These are phyloP conservation scores for Phialophora verrucosa DNA, from an alignment of 2,329 filamentous ascomycete genomes.

Conservation along the genomic window DNA sequence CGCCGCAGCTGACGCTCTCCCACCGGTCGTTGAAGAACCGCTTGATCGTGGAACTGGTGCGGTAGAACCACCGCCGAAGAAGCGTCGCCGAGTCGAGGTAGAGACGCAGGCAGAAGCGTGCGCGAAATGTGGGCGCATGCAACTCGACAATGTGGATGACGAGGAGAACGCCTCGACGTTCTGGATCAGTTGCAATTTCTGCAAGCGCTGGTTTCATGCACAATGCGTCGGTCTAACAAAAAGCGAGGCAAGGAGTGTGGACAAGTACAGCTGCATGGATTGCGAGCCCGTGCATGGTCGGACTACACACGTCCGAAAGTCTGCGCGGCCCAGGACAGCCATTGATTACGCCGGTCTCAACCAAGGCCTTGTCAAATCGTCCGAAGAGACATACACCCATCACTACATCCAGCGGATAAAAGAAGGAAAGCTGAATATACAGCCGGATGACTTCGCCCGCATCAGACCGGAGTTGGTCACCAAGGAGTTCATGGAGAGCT, in stretches of 20 bases:
- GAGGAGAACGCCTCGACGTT: conserved; percentile 56
- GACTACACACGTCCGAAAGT: conserved; percentile 72
- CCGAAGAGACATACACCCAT: conserved; percentile 68
- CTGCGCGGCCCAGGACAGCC: conserved; percentile 66
- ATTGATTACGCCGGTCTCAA: conserved; percentile 73
- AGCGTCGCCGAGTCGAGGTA: conserved; percentile 26
- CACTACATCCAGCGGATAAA: conserved; percentile 72
- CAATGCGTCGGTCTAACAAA: conserved; percentile 70
- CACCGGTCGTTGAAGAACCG: conserved; percentile 7
- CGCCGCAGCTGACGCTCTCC: neutral
- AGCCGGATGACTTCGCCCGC: conserved; percentile 66
- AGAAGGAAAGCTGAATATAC: conserved; percentile 66
- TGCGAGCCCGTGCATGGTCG: conserved; percentile 66
- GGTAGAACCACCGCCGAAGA: conserved; percentile 25
- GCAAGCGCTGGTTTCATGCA: conserved; percentile 72
- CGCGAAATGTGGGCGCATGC: conserved; percentile 62
- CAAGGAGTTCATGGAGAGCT: conserved; percentile 67
- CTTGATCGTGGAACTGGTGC: conserved; percentile 6
- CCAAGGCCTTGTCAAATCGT: conserved; percentile 68
- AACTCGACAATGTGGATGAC: conserved; percentile 53
- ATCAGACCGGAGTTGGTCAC: conserved; percentile 68
- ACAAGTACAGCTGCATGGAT: conserved; percentile 68
- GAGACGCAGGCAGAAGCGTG: conserved; percentile 47
- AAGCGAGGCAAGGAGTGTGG: conserved; percentile 67
- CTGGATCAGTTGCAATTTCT: conserved; percentile 73